phyloP scores from a whole-genome alignment of 2,329 filamentous ascomycete species.

The Xylariaceae sp. region DNA sequence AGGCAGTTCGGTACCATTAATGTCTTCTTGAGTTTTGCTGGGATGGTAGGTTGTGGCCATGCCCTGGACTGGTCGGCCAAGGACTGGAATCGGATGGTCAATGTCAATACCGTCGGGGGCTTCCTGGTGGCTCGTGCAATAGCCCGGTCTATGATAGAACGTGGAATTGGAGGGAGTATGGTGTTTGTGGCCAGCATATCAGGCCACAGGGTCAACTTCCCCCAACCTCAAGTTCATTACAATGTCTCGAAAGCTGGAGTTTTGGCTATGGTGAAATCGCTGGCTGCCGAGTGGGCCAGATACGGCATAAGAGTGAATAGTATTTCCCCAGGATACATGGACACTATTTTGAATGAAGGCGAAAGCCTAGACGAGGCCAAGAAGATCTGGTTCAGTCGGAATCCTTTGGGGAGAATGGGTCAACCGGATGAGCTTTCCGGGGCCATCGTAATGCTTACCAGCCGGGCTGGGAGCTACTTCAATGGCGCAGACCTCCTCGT shows the following conservation, averaged over 20 bases:
- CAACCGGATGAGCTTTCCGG: constrained; percentile 65
- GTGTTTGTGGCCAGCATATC: constrained; percentile 70
- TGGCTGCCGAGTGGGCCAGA: constrained; percentile 74
- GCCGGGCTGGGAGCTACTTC: constrained; percentile 66
- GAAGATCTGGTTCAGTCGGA: constrained; percentile 59
- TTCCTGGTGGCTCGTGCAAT: constrained; percentile 72
- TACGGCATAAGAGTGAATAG: constrained; percentile 73
- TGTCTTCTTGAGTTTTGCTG: constrained; percentile 66
- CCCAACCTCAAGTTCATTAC: constrained; percentile 72
- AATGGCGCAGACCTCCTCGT: constrained; percentile 68
- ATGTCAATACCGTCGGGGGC: constrained; percentile 72
- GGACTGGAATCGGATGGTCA: constrained; percentile 66
- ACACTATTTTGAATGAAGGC: constrained; percentile 72
- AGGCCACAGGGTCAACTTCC: constrained; percentile 70
- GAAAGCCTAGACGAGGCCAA: constrained; percentile 57
- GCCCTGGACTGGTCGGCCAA: constrained; percentile 60
- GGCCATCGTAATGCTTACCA: constrained; percentile 62
- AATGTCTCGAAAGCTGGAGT: constrained; percentile 73
- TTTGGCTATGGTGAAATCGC: constrained; percentile 61
- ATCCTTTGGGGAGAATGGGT: constrained; percentile 69
- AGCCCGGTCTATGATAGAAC: constrained; percentile 55
- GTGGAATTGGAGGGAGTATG: constrained; percentile 60
- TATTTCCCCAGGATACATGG: constrained; percentile 76
- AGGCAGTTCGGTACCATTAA: constrained; percentile 42
- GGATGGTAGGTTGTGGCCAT: constrained; percentile 65